Evolutionary conservation across 2,329 filamentous ascomycete species (phyloP).

Genomic region (Metarhizium guizhouense): DNA sequence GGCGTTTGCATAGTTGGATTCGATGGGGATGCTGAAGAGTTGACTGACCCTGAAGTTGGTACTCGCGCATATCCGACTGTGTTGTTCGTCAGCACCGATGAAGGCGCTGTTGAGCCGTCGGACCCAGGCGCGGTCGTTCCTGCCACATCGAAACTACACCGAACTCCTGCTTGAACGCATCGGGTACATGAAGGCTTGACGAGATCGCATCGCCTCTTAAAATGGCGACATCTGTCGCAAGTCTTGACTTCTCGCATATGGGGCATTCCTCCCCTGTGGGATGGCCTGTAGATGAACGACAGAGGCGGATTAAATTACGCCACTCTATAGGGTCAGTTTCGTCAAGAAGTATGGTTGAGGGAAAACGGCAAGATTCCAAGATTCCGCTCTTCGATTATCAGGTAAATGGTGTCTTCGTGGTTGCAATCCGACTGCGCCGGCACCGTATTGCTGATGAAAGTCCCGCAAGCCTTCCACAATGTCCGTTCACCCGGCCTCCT

Average conservation of each 20-base stretch:
- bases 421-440: not conserved
- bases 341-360: not conserved
- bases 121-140: not conserved
- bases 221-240: constrained; percentile 26
- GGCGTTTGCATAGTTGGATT: not conserved
- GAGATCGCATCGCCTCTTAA: constrained; percentile 27
- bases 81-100: not conserved
- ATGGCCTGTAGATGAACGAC: not conserved
- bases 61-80: not conserved
- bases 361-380: not conserved
- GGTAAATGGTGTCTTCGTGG: not conserved
- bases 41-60: not conserved
- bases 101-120: not conserved
- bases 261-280: constrained; percentile 12
- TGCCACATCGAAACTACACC: constrained; percentile 21
- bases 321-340: not conserved
- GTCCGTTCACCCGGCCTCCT: not conserved
- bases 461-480: not conserved
- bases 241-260: constrained; percentile 26
- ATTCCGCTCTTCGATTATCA: not conserved
- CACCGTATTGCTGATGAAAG: not conserved
- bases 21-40: not conserved
- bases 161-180: constrained; percentile 22
- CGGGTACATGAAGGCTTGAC: constrained; percentile 25
- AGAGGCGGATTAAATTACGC: not conserved